Conservation (phyloP, 2,329 filamentous ascomycete genomes). For the Colletotrichum godetiae region DNA sequence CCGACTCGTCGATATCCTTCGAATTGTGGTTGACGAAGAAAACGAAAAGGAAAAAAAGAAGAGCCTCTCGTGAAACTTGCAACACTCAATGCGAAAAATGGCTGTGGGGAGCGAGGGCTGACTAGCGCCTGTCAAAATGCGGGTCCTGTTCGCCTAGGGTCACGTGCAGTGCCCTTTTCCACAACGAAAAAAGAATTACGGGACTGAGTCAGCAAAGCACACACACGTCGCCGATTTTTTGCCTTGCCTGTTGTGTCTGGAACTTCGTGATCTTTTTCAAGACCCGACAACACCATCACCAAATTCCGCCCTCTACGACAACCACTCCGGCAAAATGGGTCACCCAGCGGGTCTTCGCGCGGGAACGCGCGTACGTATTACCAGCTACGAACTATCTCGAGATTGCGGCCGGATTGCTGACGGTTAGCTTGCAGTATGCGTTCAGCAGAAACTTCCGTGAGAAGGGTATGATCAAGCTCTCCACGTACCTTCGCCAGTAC, state of each 20-base stretch:
- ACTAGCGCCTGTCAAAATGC: neutral
- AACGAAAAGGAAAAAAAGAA: slow-evolving; percentile 30
- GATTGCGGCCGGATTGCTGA: slow-evolving; percentile 43
- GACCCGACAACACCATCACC: slow-evolving; percentile 29
- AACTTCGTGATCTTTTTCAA: slow-evolving; percentile 21
- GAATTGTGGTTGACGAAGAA: slow-evolving; percentile 37
- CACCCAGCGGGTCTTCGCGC: slow-evolving; percentile 88
- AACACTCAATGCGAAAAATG: neutral
- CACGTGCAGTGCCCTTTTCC: slow-evolving; percentile 46
- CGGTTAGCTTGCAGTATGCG: slow-evolving; percentile 72
- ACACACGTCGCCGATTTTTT: slow-evolving; percentile 10
- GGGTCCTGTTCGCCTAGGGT: slow-evolving; percentile 12
- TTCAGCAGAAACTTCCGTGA: slow-evolving; percentile 96
- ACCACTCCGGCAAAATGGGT: slow-evolving; percentile 74
- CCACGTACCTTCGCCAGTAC: slow-evolving; percentile 95
- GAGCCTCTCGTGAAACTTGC: slow-evolving; percentile 19
- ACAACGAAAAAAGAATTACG: slow-evolving; percentile 42
- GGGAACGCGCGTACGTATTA: slow-evolving; percentile 80
- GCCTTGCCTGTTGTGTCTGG: neutral
- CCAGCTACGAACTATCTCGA: slow-evolving; percentile 5
- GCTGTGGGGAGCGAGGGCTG: slow-evolving; percentile 10
- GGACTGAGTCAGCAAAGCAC: slow-evolving; percentile 4
- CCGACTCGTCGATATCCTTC: slow-evolving; percentile 43
- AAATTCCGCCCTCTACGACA: slow-evolving; percentile 36
- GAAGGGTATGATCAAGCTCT: slow-evolving; percentile 93